A percentile compares a stretch with the other conserved stretches of the same genome.
Conservation (phyloP, 768 basidiomycete species). For the Suillus variegatus region DNA sequence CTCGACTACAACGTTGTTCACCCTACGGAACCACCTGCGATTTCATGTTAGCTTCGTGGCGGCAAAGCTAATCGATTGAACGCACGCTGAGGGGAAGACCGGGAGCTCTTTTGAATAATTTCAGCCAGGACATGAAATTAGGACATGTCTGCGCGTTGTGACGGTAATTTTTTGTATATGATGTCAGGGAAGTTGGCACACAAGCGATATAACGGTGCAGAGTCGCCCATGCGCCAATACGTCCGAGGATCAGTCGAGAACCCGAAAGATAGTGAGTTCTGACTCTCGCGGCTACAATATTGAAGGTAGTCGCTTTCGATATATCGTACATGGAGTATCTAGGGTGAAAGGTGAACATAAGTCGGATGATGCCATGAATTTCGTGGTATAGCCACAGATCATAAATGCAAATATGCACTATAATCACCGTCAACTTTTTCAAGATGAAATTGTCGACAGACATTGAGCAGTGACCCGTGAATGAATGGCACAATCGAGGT, state of each 20-base stretch:
- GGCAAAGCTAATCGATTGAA: neutral
- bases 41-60: neutral
- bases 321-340: neutral
- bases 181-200: neutral
- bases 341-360: neutral
- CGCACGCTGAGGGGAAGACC: constrained; percentile 50
- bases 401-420: neutral
- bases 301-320: constrained; percentile 35
- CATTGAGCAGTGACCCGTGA: neutral
- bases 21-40: constrained; percentile 39
- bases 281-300: constrained; percentile 36
- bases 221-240: constrained; percentile 48
- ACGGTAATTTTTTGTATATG: neutral
- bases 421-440: neutral
- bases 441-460: neutral
- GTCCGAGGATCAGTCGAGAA: constrained; percentile 35
- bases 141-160: neutral
- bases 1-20: constrained; percentile 45
- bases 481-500: neutral
- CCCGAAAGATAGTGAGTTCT: constrained; percentile 47
- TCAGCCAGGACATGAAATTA: neutral
- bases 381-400: neutral
- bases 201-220: constrained; percentile 46
- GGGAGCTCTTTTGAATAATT: constrained; percentile 63
- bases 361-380: neutral